Percentiles rank a stretch among this genome's conserved stretches.
These are phyloP conservation scores for Curvularia sp. DNA, from an alignment of 2,329 filamentous ascomycete genomes.

Conservation along the genomic window DNA sequence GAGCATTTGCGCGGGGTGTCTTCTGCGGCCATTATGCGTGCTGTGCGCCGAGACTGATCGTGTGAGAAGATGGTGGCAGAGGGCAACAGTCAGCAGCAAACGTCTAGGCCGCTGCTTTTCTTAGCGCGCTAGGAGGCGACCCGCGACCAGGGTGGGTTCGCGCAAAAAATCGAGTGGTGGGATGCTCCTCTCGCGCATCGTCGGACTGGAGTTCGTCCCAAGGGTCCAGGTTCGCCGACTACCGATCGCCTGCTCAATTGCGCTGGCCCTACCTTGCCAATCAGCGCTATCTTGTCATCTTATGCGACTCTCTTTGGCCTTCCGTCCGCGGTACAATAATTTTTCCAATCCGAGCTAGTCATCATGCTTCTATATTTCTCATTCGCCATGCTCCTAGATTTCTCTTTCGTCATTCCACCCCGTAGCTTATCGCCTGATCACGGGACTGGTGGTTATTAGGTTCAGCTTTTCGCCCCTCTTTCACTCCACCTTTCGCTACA, in stretches of 20 bases:
- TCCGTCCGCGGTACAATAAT: slow-evolving; percentile 11
- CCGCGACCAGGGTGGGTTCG: slow-evolving; percentile 20
- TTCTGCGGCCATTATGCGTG: slow-evolving; percentile 44
- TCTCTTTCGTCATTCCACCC: background rate
- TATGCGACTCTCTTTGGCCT: slow-evolving; percentile 13
- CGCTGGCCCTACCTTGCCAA: slow-evolving; percentile 29
- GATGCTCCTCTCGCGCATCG: slow-evolving; percentile 12
- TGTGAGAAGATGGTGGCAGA: background rate
- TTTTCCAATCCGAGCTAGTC: slow-evolving; percentile 1
- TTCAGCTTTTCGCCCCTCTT: background rate
- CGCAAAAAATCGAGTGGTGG: slow-evolving; percentile 28
- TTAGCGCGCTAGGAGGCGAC: slow-evolving; percentile 1
- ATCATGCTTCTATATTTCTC: too few species aligned
- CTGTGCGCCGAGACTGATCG: slow-evolving; percentile 9
- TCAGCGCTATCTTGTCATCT: slow-evolving; percentile 16
- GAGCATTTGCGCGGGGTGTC: slow-evolving; percentile 72
- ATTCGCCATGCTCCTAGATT: background rate
- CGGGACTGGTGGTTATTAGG: background rate
- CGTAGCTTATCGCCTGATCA: slow-evolving; percentile 3
- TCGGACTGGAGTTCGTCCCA: slow-evolving; percentile 20
- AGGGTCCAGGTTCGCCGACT: slow-evolving; percentile 24
- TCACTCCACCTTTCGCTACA: slow-evolving; percentile 1
- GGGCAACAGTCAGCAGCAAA: background rate
- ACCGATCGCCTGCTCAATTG: slow-evolving; percentile 22
- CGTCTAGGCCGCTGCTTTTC: background rate